Evolutionary conservation across 2,329 filamentous ascomycete genomes (phyloP).

Genomic region (Fusarium cicatricum): DNA sequence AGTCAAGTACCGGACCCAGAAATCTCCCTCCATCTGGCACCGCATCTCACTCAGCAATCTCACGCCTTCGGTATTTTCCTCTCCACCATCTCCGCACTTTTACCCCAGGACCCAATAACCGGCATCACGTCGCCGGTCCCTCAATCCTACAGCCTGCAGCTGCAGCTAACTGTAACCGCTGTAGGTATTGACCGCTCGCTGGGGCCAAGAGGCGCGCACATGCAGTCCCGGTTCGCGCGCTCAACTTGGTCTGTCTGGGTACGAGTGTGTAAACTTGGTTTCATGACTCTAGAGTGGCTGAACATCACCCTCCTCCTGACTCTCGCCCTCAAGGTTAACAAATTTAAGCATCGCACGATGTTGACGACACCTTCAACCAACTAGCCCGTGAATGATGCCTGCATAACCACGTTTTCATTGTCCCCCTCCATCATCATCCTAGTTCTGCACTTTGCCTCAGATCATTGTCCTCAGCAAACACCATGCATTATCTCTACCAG

Average conservation of each 20-base stretch:
- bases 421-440: slow-evolving; percentile 19
- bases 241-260: neutral
- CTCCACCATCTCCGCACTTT: slow-evolving; percentile 40
- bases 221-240: slow-evolving; percentile 6
- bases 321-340: too few species aligned
- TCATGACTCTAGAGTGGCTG: slow-evolving; percentile 19
- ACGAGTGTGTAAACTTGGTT: slow-evolving; percentile 17
- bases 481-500: too few species aligned
- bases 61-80: slow-evolving; percentile 19
- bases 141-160: too few species aligned
- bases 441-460: neutral
- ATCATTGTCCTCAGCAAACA: too few species aligned
- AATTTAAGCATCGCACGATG: too few species aligned
- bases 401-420: slow-evolving; percentile 36
- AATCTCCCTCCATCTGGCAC: slow-evolving; percentile 16
- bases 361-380: neutral
- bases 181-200: too few species aligned
- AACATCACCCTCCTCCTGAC: neutral
- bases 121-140: slow-evolving; percentile 4
- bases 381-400: slow-evolving; percentile 16
- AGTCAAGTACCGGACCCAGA: slow-evolving; percentile 25
- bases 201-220: slow-evolving; percentile 5
- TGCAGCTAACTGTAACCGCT: neutral
- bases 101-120: slow-evolving; percentile 19
- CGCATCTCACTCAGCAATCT: slow-evolving; percentile 15